Base-by-base conservation (phyloP, 805 yeast species). In the Komagataella pseudopastoris region DNA sequence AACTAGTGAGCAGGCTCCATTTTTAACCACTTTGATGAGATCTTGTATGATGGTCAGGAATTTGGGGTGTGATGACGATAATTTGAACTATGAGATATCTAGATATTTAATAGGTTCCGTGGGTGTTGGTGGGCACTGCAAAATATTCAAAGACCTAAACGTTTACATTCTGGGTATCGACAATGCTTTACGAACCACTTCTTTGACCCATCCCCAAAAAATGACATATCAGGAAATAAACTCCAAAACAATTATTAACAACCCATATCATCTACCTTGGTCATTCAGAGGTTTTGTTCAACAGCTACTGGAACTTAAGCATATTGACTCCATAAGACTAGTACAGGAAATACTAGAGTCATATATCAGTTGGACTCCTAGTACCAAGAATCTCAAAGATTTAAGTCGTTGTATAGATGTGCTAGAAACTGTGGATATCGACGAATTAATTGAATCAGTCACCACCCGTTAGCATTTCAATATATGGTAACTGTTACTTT, bases 231-330 rank as follows among this genome's bases (percentile, higher is more conserved):
- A 52, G 14, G 55, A 50, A 3, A 50, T 60, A 43, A 61, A 64
- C 49, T 58, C 63, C 3, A 60, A 85, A 16, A 78, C 80, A 55
- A 66, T 83, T 45, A 85, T 84, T 7, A 71, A 78, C 44, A 91
- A 91, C 62, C 95, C 95, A 0, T 91, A 80, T 59, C 82, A 87
- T 54, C 67, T 91, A 47, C 99, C 99, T 0, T 91, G 97, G 96
- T 85, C 95, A 56, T 73, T 91, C 67, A 70, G 96, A 48, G 96
- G 96, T 0, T 71, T 91, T 51, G 60, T 89, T n/a, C 81, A 80
- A 54, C 95, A 82, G 51, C 73, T 56, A 63, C 62, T 53, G 72
- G 74, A 50, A 64, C 51, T 70, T 51, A 66, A 65, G 46, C 62
- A 76, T 46, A 72, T 77, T 20, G 85, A 85, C 49, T 75, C 85